Evolutionary conservation across 1,284 basidiomycete genomes (phyloP).

Genomic region (Sutorius eximius): DNA sequence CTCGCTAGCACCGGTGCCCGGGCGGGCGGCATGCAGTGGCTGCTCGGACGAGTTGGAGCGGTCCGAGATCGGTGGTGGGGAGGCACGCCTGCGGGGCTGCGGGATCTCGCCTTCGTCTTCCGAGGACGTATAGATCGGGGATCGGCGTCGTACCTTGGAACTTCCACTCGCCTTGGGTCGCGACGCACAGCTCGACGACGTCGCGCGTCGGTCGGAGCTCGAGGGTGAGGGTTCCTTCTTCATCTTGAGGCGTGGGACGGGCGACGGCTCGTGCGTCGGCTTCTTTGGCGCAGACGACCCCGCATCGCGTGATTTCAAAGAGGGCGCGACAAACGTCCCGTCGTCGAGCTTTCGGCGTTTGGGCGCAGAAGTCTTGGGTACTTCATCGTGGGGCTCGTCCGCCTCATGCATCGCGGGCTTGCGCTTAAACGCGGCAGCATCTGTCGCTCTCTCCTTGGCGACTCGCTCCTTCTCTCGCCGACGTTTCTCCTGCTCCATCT

Average conservation of each 20-base stretch:
- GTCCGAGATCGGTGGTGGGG: constrained; percentile 29
- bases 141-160: constrained; percentile 40
- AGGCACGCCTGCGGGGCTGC: constrained; percentile 27
- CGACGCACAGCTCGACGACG: constrained; percentile 22
- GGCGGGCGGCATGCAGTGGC: background rate
- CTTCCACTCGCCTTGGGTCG: constrained; percentile 30
- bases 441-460: constrained; percentile 19
- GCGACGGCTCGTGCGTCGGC: constrained; percentile 25
- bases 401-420: constrained; percentile 34
- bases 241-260: constrained; percentile 31
- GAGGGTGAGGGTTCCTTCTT: constrained; percentile 37
- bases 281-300: constrained; percentile 33
- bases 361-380: constrained; percentile 18
- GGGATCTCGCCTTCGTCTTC: constrained; percentile 52
- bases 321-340: constrained; percentile 11
- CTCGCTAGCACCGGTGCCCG: too few relatives aligned
- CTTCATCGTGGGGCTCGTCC: constrained; percentile 27
- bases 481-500: constrained; percentile 27
- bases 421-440: constrained; percentile 34
- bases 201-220: constrained; percentile 22
- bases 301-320: constrained; percentile 26
- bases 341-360: constrained; percentile 46
- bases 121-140: constrained; percentile 61
- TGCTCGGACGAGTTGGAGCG: constrained; percentile 33
- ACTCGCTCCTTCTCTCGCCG: constrained; percentile 28